Percentiles rank a stretch among this genome's conserved stretches.
phyloP scores from a whole-genome alignment of 176 grass and related monocot species.

The Puya raimondii region DNA sequence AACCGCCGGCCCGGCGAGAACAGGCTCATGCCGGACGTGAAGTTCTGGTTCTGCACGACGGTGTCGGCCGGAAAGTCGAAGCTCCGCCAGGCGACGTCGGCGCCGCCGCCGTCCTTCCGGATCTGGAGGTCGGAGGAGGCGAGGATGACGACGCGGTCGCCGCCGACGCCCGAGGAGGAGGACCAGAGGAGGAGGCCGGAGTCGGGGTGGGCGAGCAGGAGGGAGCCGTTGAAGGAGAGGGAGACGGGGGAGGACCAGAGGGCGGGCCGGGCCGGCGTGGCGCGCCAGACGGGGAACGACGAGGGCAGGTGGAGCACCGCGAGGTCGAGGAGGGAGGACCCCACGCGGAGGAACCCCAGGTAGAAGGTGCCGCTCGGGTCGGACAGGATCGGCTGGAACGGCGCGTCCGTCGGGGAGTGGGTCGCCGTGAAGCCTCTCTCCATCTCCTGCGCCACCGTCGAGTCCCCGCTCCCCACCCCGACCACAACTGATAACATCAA shows the following conservation, averaged over 20 bases:
- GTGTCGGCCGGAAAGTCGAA: slow-evolving; percentile 77
- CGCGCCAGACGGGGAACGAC: slow-evolving; percentile 60
- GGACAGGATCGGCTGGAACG: slow-evolving; percentile 71
- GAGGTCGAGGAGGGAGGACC: slow-evolving; percentile 57
- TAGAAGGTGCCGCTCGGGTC: slow-evolving; percentile 70
- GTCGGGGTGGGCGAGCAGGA: slow-evolving; percentile 42
- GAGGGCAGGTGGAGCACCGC: slow-evolving; percentile 74
- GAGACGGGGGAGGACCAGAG: slow-evolving; percentile 32
- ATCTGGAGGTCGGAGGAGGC: slow-evolving; percentile 86
- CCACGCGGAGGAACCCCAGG: slow-evolving; percentile 63
- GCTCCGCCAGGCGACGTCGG: slow-evolving; percentile 52
- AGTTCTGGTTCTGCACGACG: slow-evolving; percentile 80
- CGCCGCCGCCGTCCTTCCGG: slow-evolving; percentile 13
- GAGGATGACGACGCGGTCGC: slow-evolving; percentile 56
- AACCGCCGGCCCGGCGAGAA: slow-evolving; percentile 43
- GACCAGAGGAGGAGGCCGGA: slow-evolving; percentile 49
- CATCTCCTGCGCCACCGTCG: slow-evolving; percentile 34
- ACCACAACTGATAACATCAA: not conserved
- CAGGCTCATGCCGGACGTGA: slow-evolving; percentile 49
- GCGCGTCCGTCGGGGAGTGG: slow-evolving; percentile 45
- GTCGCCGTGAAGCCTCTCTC: slow-evolving; percentile 46
- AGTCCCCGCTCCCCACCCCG: not conserved
- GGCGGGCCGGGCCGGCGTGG: slow-evolving; percentile 27
- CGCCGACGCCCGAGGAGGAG: slow-evolving; percentile 16
- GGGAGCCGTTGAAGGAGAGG: slow-evolving; percentile 53